These are phyloP conservation scores for Silene uniflora DNA, from an alignment of 148 eudicot genomes.

Conservation along the genomic window DNA sequence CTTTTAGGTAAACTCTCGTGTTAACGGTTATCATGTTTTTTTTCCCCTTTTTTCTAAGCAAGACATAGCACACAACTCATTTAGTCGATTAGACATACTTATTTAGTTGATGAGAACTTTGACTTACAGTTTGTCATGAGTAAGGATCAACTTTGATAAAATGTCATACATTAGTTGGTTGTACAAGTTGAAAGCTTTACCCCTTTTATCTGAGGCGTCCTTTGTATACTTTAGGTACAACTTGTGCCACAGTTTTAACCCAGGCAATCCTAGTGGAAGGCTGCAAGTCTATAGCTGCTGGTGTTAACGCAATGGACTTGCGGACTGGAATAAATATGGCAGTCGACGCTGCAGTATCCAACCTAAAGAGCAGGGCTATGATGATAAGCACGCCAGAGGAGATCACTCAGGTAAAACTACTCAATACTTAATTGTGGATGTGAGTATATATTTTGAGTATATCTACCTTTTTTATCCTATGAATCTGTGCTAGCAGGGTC, in stretches of 20 bases:
- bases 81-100: too few relatives aligned
- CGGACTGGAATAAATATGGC: slow-evolving; percentile 93
- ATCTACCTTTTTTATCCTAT: not conserved
- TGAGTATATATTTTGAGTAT: not conserved
- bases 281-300: slow-evolving; percentile 84
- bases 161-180: not conserved
- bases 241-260: slow-evolving; percentile 94
- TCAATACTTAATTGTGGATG: not conserved
- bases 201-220: slow-evolving; percentile 11
- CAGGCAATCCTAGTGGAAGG: slow-evolving; percentile 93
- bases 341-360: slow-evolving; percentile 69
- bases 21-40: too few relatives aligned
- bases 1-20: too few relatives aligned
- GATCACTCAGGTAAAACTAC: slow-evolving; percentile 71
- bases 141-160: not conserved
- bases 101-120: too few relatives aligned
- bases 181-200: not conserved
- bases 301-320: slow-evolving; percentile 90
- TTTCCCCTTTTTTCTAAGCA: too few relatives aligned
- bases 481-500: not conserved
- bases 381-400: slow-evolving; percentile 98
- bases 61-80: too few relatives aligned
- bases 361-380: slow-evolving; percentile 71
- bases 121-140: too few relatives aligned
- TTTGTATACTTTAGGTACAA: slow-evolving; percentile 61